These are phyloP conservation scores for Micractinium sp. DNA, from an alignment of 139 green algal genomes.

Conservation along the genomic window DNA sequence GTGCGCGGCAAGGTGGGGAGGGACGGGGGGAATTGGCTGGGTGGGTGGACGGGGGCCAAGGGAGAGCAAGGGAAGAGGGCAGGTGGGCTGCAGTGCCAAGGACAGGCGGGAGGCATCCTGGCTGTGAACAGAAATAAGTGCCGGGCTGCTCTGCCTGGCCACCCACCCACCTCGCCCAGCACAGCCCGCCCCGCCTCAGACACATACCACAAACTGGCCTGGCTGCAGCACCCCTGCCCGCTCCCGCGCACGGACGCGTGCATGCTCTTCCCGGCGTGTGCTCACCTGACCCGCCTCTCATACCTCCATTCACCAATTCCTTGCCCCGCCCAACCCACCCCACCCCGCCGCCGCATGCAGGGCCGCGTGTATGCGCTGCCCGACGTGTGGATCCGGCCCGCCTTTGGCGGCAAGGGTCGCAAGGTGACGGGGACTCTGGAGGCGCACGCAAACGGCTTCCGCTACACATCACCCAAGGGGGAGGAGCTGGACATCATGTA, in stretches of 20 bases:
- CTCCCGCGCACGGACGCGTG: no score
- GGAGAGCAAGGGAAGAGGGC: neutral
- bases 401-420: constrained; percentile 86
- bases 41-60: neutral
- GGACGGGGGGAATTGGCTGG: neutral
- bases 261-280: no score
- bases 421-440: constrained; percentile 94
- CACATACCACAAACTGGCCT: neutral
- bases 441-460: constrained; percentile 96
- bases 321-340: neutral
- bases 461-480: constrained; percentile 85
- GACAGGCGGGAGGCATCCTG: no score
- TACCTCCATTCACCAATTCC: neutral
- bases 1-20: constrained; percentile 63
- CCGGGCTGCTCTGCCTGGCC: no score
- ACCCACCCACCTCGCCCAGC: neutral
- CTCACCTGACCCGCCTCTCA: no score
- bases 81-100: neutral
- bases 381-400: constrained; percentile 95
- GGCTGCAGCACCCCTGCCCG: no score
- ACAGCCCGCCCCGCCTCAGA: neutral
- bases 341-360: constrained; percentile 26
- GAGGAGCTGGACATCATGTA: constrained; percentile 97
- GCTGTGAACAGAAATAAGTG: no score
- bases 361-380: constrained; percentile 80